Conservation (phyloP, 139 green algal genomes). For the Coelastrella sp. region DNA sequence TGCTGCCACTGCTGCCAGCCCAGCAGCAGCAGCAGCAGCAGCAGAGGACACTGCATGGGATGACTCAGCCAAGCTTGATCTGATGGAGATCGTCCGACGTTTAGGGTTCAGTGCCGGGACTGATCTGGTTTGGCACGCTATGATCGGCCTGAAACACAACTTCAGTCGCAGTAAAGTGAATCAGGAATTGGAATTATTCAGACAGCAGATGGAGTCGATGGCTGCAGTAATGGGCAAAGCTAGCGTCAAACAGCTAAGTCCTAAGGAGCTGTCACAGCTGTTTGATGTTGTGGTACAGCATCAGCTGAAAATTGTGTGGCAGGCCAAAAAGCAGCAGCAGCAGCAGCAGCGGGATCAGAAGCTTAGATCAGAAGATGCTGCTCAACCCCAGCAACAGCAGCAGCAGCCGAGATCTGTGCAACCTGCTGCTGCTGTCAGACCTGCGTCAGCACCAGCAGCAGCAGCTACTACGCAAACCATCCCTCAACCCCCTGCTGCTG, state of each 20-base stretch:
- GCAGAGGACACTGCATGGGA: slow-evolving; percentile 6
- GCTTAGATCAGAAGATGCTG: background rate
- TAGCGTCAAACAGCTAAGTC: background rate
- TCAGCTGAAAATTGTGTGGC: background rate
- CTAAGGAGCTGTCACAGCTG: background rate
- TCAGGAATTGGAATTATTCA: background rate
- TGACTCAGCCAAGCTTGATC: background rate
- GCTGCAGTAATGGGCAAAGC: background rate
- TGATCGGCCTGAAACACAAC: background rate
- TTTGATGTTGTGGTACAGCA: slow-evolving; percentile 9
- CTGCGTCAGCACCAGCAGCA: background rate
- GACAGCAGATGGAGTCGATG: slow-evolving; percentile 8
- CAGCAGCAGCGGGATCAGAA: background rate
- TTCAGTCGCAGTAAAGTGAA: background rate
- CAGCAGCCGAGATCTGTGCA: background rate
- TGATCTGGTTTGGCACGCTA: background rate
- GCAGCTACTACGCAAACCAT: background rate
- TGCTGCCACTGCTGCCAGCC: background rate
- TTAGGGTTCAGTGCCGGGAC: background rate
- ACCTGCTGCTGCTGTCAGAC: background rate
- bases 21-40: background rate
- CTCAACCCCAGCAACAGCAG: slow-evolving; percentile 1
- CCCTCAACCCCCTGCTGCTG: background rate
- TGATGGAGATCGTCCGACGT: slow-evolving; percentile 6
- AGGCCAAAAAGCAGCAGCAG: slow-evolving; percentile 12